Conservation (phyloP, 1,284 basidiomycete species). For the Calocybe gambosa region DNA sequence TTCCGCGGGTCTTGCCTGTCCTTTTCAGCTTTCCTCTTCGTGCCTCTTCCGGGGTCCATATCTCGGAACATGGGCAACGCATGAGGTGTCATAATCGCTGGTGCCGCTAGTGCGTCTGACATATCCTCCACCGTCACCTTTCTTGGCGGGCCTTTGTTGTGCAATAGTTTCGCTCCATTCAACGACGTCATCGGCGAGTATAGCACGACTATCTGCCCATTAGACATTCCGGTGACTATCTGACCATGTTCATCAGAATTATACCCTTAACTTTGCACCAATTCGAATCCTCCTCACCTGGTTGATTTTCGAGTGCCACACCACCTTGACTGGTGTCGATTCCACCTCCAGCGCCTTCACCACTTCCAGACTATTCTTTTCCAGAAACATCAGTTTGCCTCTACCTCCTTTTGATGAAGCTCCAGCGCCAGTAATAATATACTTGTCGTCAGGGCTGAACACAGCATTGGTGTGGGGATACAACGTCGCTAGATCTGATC, state of each 20-base stretch:
- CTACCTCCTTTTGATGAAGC: conserved; percentile 56
- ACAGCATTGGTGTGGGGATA: conserved; percentile 90
- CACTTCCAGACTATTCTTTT: conserved; percentile 61
- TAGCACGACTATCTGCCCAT: conserved; percentile 81
- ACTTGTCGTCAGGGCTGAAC: conserved; percentile 89
- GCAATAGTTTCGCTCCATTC: conserved; percentile 86
- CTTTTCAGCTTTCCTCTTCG: conserved; percentile 83
- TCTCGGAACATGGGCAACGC: conserved; percentile 87
- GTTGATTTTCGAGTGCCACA: conserved; percentile 97
- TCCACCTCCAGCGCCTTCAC: conserved; percentile 61
- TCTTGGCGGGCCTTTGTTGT: conserved; percentile 70
- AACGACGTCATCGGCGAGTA: conserved; percentile 86
- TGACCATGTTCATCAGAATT: conserved; percentile 25
- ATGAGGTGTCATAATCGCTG: conserved; percentile 86
- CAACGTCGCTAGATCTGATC: conserved; percentile 60
- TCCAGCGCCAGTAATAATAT: conserved; percentile 78
- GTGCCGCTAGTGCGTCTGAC: conserved; percentile 75
- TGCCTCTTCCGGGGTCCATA: conserved; percentile 65
- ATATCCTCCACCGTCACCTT: conserved; percentile 78
- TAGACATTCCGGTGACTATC: conserved; percentile 85
- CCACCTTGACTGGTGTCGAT: conserved; percentile 79
- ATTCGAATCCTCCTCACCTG: conserved; percentile 55
- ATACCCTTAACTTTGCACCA: conserved; percentile 13
- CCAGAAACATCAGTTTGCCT: conserved; percentile 73
- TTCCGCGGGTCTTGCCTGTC: conserved; percentile 85